phyloP scores from a whole-genome alignment of 2,329 filamentous ascomycete genomes.

The Alternaria triticina region DNA sequence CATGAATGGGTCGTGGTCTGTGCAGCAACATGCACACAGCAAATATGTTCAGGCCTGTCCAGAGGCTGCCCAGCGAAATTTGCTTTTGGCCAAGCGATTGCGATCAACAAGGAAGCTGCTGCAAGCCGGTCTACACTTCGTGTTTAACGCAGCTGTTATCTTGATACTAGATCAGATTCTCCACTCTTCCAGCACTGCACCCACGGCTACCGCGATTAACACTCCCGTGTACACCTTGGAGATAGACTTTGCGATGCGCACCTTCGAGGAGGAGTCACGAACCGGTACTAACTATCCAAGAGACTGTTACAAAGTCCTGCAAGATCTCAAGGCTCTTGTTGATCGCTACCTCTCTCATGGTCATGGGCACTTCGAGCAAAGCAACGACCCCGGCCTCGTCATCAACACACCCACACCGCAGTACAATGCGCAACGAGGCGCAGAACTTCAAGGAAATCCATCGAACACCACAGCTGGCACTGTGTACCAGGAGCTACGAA shows the following conservation, averaged over 20 bases:
- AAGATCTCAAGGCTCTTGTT: slow-evolving; percentile 29
- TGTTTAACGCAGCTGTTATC: slow-evolving; percentile 37
- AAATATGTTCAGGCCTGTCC: slow-evolving; percentile 21
- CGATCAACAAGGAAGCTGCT: slow-evolving; percentile 21
- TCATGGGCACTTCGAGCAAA: not conserved
- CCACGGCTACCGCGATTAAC: not conserved
- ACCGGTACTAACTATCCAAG: slow-evolving; percentile 33
- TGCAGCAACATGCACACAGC: slow-evolving; percentile 17
- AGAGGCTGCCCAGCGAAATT: slow-evolving; percentile 28
- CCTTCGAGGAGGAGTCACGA: slow-evolving; percentile 29
- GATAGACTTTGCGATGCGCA: slow-evolving; percentile 30
- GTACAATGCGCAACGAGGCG: not conserved
- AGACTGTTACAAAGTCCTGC: slow-evolving; percentile 32
- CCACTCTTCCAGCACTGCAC: not conserved
- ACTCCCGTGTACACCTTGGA: slow-evolving; percentile 3
- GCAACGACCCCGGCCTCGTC: not conserved
- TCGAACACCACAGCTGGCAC: not conserved
- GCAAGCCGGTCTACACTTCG: slow-evolving; percentile 33
- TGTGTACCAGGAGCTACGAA: slow-evolving; percentile 22
- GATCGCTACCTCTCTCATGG: slow-evolving; percentile 22
- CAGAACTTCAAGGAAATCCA: not conserved
- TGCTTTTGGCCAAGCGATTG: slow-evolving; percentile 23
- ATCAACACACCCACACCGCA: not conserved
- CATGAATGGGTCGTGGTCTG: slow-evolving; percentile 15
- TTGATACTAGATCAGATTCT: slow-evolving; percentile 32